Percentiles rank a stretch among this genome's conserved stretches.
Evolutionary conservation across 1,284 basidiomycete genomes (phyloP).

Genomic region (Rhodofomes roseus): DNA sequence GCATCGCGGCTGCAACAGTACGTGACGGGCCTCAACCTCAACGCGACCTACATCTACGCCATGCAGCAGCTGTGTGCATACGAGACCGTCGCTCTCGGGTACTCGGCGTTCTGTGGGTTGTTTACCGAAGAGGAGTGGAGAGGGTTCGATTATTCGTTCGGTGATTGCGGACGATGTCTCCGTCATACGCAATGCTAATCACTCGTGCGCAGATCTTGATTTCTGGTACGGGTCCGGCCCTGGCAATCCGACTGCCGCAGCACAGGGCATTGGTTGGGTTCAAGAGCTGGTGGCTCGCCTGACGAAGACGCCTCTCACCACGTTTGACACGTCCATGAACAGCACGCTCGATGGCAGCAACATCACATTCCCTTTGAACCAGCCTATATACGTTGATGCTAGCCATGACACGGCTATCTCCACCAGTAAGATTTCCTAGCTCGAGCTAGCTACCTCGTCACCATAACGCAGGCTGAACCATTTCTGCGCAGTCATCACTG

Average conservation of each 20-base stretch:
- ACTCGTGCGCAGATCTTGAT: constrained; percentile 25
- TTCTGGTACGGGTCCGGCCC: constrained; percentile 58
- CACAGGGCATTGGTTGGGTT: constrained; percentile 63
- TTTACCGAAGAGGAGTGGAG: constrained; percentile 69
- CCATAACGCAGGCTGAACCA: neutral
- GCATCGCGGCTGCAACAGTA: constrained; percentile 42
- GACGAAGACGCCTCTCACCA: constrained; percentile 43
- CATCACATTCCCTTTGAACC: constrained; percentile 57
- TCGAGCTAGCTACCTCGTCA: neutral
- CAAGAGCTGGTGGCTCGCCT: constrained; percentile 51
- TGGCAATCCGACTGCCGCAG: constrained; percentile 49
- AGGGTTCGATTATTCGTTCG: constrained; percentile 52
- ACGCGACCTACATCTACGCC: constrained; percentile 38
- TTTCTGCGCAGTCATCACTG: constrained; percentile 40
- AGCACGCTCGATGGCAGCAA: constrained; percentile 47
- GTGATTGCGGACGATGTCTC: constrained; percentile 19
- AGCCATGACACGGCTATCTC: constrained; percentile 46
- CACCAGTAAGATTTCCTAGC: constrained; percentile 28
- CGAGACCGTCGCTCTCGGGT: constrained; percentile 68
- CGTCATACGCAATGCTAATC: neutral
- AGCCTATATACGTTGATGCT: constrained; percentile 56
- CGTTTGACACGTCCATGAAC: constrained; percentile 54
- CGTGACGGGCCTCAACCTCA: constrained; percentile 49
- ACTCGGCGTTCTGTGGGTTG: constrained; percentile 44
- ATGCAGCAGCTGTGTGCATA: constrained; percentile 58